Evolutionary conservation across 2,329 filamentous ascomycete species (phyloP), one percentile per base, ranked within the genome.

Genomic region (Cryoendolithus antarcticus): DNA sequence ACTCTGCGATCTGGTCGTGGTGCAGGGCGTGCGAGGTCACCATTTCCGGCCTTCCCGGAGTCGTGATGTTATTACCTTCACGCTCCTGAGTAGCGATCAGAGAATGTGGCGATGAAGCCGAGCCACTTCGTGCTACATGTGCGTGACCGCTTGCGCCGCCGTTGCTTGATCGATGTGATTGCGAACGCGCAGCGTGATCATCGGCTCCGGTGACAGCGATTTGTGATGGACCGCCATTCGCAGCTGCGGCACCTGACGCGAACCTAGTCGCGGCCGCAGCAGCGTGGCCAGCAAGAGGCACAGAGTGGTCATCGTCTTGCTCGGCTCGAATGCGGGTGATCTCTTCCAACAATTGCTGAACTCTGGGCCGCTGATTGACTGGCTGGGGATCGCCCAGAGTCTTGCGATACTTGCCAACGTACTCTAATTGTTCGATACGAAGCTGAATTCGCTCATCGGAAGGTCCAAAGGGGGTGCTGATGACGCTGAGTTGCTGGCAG

Each of bases 381-480:
- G 51, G 41, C 10, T 10, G 36, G 7, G 49, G 41, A 3, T 44
- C 10, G 9, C 49, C 50, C n/a, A 45, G 30, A 8, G 35, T 37
- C 32, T 47, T 52, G 8, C 54, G 53, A 5, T 51, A 31, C 35
- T 53, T 48, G 30, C 48, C 47, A 5, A 44, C 38, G 39, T 56
- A 56, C 19, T 53, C 45, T 6, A 56, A 39, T 6, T 47, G 43
- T 9, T 51, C 48, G n/a, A 58, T 44, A 4, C 44, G 21, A 4
- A 58, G 42, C 32, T 52, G 51, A 3, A 56, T 38, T 21, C 42
- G 47, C 6, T 45, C 47, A 21, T 55, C 48, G 9, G 41, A 32
- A 7, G 48, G 46, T 12, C 53, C 55, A 21, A 48, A 48, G 1
- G 50, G 43, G 2, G 53, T 55, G 41, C 52, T 54, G 30, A 55